Percentiles rank a stretch among this genome's conserved stretches.
phyloP scores from a whole-genome alignment of 2,329 filamentous ascomycete genomes.

The Graphium sp. region DNA sequence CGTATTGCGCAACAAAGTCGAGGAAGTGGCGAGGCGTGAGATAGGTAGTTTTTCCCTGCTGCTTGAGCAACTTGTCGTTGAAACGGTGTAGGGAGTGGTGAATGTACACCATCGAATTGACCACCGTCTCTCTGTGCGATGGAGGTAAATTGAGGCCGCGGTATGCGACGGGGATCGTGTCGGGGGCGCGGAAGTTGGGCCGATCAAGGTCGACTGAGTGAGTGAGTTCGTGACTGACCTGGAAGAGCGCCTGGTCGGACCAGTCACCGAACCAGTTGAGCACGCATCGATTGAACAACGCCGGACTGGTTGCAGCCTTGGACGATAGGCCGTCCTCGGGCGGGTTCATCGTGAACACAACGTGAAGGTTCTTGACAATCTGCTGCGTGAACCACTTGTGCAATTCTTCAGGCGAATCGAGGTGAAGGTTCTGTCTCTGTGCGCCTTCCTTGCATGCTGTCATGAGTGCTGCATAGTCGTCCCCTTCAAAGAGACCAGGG shows the following conservation, averaged over 20 bases:
- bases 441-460: conserved; percentile 97
- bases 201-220: conserved; percentile 92
- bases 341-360: conserved; percentile 99
- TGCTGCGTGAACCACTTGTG: conserved; percentile 99
- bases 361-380: conserved; percentile 96
- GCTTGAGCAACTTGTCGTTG: conserved; percentile 74
- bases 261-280: conserved; percentile 99
- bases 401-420: conserved; percentile 97
- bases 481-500: conserved; percentile 95
- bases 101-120: conserved; percentile 98
- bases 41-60: conserved; percentile 85
- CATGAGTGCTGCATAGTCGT: conserved; percentile 96
- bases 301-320: conserved; percentile 93
- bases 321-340: conserved; percentile 88
- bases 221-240: conserved; percentile 89
- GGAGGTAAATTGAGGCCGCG: conserved; percentile 70
- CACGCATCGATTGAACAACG: conserved; percentile 97
- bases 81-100: conserved; percentile 88
- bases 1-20: conserved; percentile 95
- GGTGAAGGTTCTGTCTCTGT: conserved; percentile 81
- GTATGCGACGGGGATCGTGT: conserved; percentile 87
- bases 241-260: conserved; percentile 97
- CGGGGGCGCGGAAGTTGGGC: conserved; percentile 67
- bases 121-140: conserved; percentile 75
- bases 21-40: conserved; percentile 93